Conservation (phyloP, 768 basidiomycete species). For the Ramaria sp. region DNA sequence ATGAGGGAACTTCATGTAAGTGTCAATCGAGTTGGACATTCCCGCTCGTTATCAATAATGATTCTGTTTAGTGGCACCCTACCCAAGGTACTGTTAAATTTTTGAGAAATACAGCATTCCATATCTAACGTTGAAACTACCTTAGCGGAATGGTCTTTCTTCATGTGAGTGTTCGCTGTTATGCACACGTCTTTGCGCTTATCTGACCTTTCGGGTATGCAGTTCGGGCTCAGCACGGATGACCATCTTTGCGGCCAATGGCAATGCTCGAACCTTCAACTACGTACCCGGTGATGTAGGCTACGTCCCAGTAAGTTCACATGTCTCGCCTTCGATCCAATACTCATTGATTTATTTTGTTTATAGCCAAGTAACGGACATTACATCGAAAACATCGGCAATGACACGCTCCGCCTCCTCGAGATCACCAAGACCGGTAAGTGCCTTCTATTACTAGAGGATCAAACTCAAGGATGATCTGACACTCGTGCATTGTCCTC, state of each 20-base stretch:
- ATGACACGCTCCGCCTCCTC: slow-evolving; percentile 44
- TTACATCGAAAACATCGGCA: slow-evolving; percentile 58
- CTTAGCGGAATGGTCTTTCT: slow-evolving; percentile 50
- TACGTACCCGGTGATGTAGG: slow-evolving; percentile 54
- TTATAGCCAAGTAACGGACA: slow-evolving; percentile 31
- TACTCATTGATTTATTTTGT: not conserved
- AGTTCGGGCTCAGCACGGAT: slow-evolving; percentile 46
- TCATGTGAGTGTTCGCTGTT: slow-evolving; percentile 30
- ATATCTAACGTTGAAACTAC: not conserved
- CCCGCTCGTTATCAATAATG: not conserved
- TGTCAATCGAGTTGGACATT: not conserved
- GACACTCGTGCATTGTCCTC: not conserved
- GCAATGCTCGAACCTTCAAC: slow-evolving; percentile 48
- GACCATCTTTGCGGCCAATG: slow-evolving; percentile 43
- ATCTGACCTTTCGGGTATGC: not conserved
- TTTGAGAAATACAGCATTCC: not conserved
- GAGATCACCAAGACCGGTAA: slow-evolving; percentile 52
- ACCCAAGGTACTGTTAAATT: slow-evolving; percentile 26
- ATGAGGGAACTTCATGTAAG: slow-evolving; percentile 43
- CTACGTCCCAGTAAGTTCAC: slow-evolving; percentile 13
- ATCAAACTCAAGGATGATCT: not conserved
- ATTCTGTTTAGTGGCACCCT: slow-evolving; percentile 51
- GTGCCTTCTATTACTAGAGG: slow-evolving; percentile 4
- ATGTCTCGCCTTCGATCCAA: not conserved
- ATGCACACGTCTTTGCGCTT: not conserved